These are phyloP conservation scores for Starmerella sirachaensis DNA, from an alignment of 805 yeast species.

Conservation along the genomic window DNA sequence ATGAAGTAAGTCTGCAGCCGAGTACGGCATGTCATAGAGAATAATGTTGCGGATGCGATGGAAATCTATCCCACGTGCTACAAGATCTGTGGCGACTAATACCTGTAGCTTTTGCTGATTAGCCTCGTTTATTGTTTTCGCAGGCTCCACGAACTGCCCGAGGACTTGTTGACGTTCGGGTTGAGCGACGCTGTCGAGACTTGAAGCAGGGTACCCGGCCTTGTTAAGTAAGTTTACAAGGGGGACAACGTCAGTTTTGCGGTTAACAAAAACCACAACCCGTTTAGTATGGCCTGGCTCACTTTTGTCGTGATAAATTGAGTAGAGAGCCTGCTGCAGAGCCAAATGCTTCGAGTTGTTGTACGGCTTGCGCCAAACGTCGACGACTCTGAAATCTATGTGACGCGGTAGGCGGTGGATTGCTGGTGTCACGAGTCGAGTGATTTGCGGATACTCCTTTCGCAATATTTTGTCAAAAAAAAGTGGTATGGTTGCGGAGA, in stretches of 20 bases:
- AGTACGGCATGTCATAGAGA: slow-evolving; percentile 72
- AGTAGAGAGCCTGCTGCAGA: slow-evolving; percentile 75
- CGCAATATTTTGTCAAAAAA: slow-evolving; percentile 54
- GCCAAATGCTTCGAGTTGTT: slow-evolving; percentile 76
- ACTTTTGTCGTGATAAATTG: slow-evolving; percentile 71
- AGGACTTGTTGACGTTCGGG: slow-evolving; percentile 39
- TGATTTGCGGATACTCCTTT: slow-evolving; percentile 50
- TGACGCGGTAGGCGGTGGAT: slow-evolving; percentile 74
- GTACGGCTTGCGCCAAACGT: slow-evolving; percentile 67
- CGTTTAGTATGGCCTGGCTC: slow-evolving; percentile 68
- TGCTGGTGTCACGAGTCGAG: slow-evolving; percentile 62
- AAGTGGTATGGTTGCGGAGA: slow-evolving; percentile 83
- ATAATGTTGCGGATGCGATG: slow-evolving; percentile 69
- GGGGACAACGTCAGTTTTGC: slow-evolving; percentile 47
- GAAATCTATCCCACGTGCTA: slow-evolving; percentile 85
- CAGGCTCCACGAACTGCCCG: slow-evolving; percentile 51
- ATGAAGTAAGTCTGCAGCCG: slow-evolving; percentile 77
- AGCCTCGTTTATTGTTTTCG: slow-evolving; percentile 27
- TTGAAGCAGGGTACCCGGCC: slow-evolving; percentile 48
- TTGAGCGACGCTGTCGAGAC: slow-evolving; percentile 44
- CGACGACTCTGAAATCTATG: slow-evolving; percentile 60
- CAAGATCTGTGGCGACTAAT: slow-evolving; percentile 73
- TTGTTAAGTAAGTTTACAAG: slow-evolving; percentile 44
- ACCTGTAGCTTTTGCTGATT: slow-evolving; percentile 31
- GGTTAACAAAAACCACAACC: slow-evolving; percentile 74